These are phyloP conservation scores for Xylariaceae sp. DNA, from an alignment of 2,329 filamentous ascomycete species.

Conservation along the genomic window DNA sequence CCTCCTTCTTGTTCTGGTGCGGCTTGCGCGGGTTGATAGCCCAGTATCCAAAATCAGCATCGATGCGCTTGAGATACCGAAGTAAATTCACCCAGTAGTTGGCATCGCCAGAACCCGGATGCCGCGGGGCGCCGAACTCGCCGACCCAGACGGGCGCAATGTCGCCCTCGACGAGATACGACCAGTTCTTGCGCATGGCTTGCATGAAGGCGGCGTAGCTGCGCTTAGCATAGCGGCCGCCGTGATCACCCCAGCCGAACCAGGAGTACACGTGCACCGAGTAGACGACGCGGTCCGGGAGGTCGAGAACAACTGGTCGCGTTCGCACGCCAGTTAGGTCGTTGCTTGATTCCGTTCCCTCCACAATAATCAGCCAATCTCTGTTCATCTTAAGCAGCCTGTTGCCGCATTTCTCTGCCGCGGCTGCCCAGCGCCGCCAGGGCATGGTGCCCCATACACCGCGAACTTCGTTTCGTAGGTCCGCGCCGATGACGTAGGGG, in stretches of 20 bases:
- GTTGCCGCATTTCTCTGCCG: slow-evolving; percentile 59
- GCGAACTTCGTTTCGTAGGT: slow-evolving; percentile 64
- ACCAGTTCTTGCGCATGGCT: slow-evolving; percentile 62
- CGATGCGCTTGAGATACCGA: slow-evolving; percentile 50
- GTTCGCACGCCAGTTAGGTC: slow-evolving; percentile 52
- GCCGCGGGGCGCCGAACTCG: slow-evolving; percentile 56
- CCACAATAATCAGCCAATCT: slow-evolving; percentile 63
- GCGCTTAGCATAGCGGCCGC: slow-evolving; percentile 55
- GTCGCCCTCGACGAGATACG: slow-evolving; percentile 52
- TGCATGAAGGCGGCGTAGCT: slow-evolving; percentile 57
- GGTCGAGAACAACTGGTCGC: slow-evolving; percentile 53
- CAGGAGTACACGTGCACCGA: slow-evolving; percentile 64
- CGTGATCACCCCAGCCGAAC: slow-evolving; percentile 62
- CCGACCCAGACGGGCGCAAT: slow-evolving; percentile 63
- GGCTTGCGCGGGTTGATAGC: slow-evolving; percentile 63
- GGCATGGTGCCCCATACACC: slow-evolving; percentile 65
- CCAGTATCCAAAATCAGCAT: slow-evolving; percentile 67
- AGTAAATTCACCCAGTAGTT: slow-evolving; percentile 64
- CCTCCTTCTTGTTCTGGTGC: slow-evolving; percentile 50
- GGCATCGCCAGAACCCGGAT: slow-evolving; percentile 50
- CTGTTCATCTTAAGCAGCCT: slow-evolving; percentile 53
- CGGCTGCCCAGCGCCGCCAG: slow-evolving; percentile 59
- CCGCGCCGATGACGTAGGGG: slow-evolving; percentile 58
- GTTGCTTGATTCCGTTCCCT: slow-evolving; percentile 63
- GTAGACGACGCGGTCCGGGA: slow-evolving; percentile 56